Evolutionary conservation across 768 basidiomycete genomes (phyloP), one percentile per base, ranked within the genome.

Genomic region (Harrya chromipes): DNA sequence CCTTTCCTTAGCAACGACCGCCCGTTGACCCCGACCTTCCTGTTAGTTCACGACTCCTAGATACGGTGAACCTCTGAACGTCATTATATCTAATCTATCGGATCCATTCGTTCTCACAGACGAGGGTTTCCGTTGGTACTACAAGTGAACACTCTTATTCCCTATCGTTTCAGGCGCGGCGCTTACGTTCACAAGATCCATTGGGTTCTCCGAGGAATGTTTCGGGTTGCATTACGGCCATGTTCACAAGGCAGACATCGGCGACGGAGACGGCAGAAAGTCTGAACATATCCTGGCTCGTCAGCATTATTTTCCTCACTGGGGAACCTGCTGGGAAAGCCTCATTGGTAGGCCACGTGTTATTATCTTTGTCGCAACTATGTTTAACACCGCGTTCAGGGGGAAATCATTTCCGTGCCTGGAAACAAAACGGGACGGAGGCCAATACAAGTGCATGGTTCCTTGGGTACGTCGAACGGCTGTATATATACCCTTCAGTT

Each of bases 311-410:
- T 79, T 80, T 57, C 88, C 90, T 4, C 69, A 84, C 31, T 84
- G 82, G 77, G 91, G 91, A 23, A 89, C 89, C 0, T 94, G 91
- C 66, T 90, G 91, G 87, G 90, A 94, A 74, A 89, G 82, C 58
- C 66, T 93, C 20, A 76, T 83, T 55, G 85, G 85, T 76, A 43
- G 46, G 66, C 40, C 43, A 8, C 24, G 53, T 26, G 19, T 20
- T 1, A 12, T 27, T 10, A 11, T 44, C n/a, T 27, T 33, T 12
- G 27, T 43, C 14, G 7, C 33, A 23, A n/a, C 24, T n/a, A 19
- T 7, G 26, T 53, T 23, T 49, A 40, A 53, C 40, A 40, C 44
- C 38, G 26, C 19, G 24, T 43, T 21, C 60, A 77, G 90, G 90
- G n/a, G 91, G 90, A 2, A 84, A 93, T 49, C 92, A 94, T 62